Evolutionary conservation across 225 moss, liverwort and hornwort genomes (phyloP).

Genomic region (Climacium dendroides): DNA sequence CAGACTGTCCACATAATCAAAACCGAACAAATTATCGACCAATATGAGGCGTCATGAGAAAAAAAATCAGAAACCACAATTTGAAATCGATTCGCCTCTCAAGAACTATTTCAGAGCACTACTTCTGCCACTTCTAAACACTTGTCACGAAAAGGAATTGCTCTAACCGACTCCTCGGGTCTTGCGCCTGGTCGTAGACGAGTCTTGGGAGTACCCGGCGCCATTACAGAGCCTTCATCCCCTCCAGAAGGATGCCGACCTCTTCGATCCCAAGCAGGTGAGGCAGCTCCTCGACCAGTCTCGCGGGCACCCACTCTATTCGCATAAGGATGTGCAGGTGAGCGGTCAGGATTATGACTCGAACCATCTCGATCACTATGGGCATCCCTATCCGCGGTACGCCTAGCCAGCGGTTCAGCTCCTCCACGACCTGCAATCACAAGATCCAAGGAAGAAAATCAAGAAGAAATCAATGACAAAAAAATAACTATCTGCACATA

Average conservation of each 20-base stretch:
- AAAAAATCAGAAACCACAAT: not conserved
- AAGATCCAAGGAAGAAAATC: not conserved
- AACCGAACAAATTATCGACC: not conserved
- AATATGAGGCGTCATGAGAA: not conserved
- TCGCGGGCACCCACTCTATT: slow-evolving; percentile 22
- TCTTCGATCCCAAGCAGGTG: slow-evolving; percentile 51
- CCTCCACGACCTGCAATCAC: slow-evolving; percentile 27
- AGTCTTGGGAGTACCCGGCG: slow-evolving; percentile 37
- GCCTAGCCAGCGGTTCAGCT: slow-evolving; percentile 24
- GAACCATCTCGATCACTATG: slow-evolving; percentile 36
- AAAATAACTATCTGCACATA: not conserved
- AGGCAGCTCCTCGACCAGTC: slow-evolving; percentile 31
- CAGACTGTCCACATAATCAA: slow-evolving; percentile 23
- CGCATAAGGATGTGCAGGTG: slow-evolving; percentile 30
- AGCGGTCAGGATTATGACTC: slow-evolving; percentile 27
- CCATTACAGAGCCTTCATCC: slow-evolving; percentile 37
- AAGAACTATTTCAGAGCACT: not conserved
- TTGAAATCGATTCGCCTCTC: not conserved
- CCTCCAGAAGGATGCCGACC: slow-evolving; percentile 34
- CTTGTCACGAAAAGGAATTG: not conserved
- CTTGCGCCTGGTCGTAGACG: slow-evolving; percentile 27
- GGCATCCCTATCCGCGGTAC: slow-evolving; percentile 24
- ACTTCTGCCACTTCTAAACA: not conserved
- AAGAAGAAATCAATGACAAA: not conserved
- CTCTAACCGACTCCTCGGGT: slow-evolving; percentile 38